Base-by-base conservation (phyloP, 257 asterid species). In the Gardenia jasminoides region DNA sequence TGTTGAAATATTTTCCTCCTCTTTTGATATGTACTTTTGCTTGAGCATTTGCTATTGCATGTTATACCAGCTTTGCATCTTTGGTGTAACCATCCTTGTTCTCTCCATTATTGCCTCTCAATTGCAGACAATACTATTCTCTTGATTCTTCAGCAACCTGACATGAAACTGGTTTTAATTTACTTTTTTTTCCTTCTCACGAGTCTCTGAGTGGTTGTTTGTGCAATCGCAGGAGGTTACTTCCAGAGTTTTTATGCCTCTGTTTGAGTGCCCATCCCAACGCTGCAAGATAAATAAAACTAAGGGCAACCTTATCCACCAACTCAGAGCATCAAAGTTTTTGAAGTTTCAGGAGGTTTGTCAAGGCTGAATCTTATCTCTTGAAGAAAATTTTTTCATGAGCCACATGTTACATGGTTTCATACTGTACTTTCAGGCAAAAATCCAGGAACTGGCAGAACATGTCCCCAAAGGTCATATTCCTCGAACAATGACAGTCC, bases 391-490 rank as follows among this genome's bases (percentile, higher is more conserved):
- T 17, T 39, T 43, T 31, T 46, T 22, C 19, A 39, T 36, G n/a
- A 39, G 31, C 66, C 43, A 64, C n/a, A 26, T 30, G 3, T 33
- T 78, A 43, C 74, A 36, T 39, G 39, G 26, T 59, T 61, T 76
- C 85, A 80, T 24, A 56, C 43, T 67, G 74, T 83, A 59, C 77
- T 86, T 85, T 79, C 92, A 96, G 99, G 98, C 97, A 59, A 96
- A 96, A 87, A 88, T 96, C 81, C 98, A 96, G 87, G 99, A 96
- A 79, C 84, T 96, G 78, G 82, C 99, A 28, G 99, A 96, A 78
- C 99, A 96, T 88, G 99, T 96, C 54, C 99, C 98, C 24, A 93
- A 96, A 84, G 98, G 99, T 76, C 99, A 96, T 82, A 93, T 93
- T 78, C 99, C 99, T 61, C 88, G 98, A 76, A 74, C 93, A 62